These are phyloP conservation scores for Quercus agrifolia DNA, from an alignment of 306 rosid genomes.

Conservation along the genomic window DNA sequence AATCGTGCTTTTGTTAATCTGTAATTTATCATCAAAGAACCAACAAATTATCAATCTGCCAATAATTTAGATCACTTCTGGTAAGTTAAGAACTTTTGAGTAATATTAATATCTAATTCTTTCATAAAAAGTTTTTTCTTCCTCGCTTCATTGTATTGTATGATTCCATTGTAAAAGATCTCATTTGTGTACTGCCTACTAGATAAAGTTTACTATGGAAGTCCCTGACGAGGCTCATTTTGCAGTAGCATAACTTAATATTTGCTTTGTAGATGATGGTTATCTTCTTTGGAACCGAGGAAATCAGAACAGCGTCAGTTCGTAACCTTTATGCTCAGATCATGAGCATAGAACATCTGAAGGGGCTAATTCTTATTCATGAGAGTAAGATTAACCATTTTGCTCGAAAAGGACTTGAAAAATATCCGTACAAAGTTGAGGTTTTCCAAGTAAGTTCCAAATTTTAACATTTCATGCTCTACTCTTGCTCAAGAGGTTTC, in stretches of 20 bases:
- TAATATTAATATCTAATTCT: too few relatives aligned
- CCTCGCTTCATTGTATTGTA: too few relatives aligned
- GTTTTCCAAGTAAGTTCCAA: slow-evolving; percentile 29
- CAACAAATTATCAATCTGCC: too few relatives aligned
- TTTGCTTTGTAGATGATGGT: slow-evolving; percentile 38
- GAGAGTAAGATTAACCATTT: slow-evolving; percentile 37
- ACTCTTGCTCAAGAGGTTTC: neutral
- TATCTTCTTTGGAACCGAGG: slow-evolving; percentile 34
- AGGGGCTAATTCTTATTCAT: slow-evolving; percentile 31
- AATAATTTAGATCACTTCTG: too few relatives aligned
- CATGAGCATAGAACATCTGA: slow-evolving; percentile 17
- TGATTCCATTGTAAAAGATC: too few relatives aligned
- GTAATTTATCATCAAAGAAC: too few relatives aligned
- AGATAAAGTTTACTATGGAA: too few relatives aligned
- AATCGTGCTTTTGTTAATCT: too few relatives aligned
- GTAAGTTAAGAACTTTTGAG: too few relatives aligned
- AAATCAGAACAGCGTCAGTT: slow-evolving; percentile 13
- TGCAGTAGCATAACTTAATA: neutral
- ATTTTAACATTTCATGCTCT: neutral
- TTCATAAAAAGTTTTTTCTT: too few relatives aligned
- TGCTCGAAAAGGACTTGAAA: slow-evolving; percentile 29
- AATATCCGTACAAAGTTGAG: slow-evolving; percentile 34
- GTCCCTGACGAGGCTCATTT: neutral
- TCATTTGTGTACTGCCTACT: too few relatives aligned
- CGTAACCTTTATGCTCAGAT: slow-evolving; percentile 10